A percentile compares a stretch with the other conserved stretches of the same genome.
phyloP scores from a whole-genome alignment of 306 rosid genomes.

The Lathyrus tuberosus region DNA sequence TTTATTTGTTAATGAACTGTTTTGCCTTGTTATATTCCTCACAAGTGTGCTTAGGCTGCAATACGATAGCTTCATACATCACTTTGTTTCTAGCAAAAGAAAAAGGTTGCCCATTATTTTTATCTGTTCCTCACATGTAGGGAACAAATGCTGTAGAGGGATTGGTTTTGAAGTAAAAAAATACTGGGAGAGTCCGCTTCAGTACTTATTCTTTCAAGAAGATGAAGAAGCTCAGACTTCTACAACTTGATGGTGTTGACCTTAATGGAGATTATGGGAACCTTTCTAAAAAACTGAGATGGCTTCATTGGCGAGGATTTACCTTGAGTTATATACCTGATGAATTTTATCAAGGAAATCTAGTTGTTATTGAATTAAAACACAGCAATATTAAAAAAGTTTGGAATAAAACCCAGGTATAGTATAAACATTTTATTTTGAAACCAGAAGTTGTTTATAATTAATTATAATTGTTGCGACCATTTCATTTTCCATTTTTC shows the following conservation, averaged over 20 bases:
- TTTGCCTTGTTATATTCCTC: too few relatives aligned
- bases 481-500: neutral
- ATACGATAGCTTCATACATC: neutral
- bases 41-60: neutral
- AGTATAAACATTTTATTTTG: neutral
- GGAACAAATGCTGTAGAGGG: conserved; percentile 37
- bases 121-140: conserved; percentile 20
- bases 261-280: conserved; percentile 35
- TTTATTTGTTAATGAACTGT: too few relatives aligned
- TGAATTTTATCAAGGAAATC: conserved; percentile 10
- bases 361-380: conserved; percentile 45
- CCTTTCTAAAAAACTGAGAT: conserved; percentile 42
- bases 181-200: neutral
- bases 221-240: conserved; percentile 53
- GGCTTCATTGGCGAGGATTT: conserved; percentile 50
- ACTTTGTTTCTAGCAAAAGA: neutral
- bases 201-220: conserved; percentile 37
- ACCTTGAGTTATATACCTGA: conserved; percentile 39
- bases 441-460: neutral
- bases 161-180: conserved; percentile 20
- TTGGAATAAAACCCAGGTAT: conserved; percentile 46
- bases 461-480: neutral
- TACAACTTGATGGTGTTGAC: conserved; percentile 38
- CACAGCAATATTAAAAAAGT: conserved; percentile 36
- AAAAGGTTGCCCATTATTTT: neutral